Evolutionary conservation across 2,329 filamentous ascomycete species (phyloP), one percentile per base, ranked within the genome.

Genomic region (Mycosphaerella sp.): DNA sequence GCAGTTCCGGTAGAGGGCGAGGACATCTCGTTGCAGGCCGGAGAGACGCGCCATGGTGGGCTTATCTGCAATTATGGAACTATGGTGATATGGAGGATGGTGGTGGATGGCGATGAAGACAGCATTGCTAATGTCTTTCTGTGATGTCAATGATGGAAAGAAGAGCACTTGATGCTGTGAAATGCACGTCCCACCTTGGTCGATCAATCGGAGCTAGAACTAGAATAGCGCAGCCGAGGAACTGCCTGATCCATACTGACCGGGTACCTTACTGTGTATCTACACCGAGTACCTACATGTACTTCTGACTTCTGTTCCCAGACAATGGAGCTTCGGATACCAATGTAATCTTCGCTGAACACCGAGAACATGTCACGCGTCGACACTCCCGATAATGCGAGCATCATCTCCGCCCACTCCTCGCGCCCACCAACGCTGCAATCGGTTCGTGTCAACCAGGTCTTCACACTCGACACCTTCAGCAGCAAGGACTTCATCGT

Each of bases 11-110:
- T 97, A 98, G 12, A 98, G 79, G 30, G 82, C 77, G 45, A 97
- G 70, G 3, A 96, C 91, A 64, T 95, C 89, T 63, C 81, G 85
- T 68, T 97, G 91, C n/a, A 97, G 75, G 32, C 93, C 93, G 6
- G 90, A 95, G 21, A 90, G 75, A 62, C 82, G 78, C 17, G 64
- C 58, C 66, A 69, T 68, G 39, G 28, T 41, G 37, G 27, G 1
- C 4, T 13, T 27, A 32, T 41, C n/a, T n/a, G 35, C n/a, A 13
- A 4, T 3, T 32, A 36, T 36, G 17, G 30, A 7, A 28, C 14
- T 17, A 16, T 14, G 18, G 16, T 25, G 28, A 18, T 40, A 14
- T 14, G 10, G 14, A 39, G 13, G 35, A 30, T 14, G 34, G 40
- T 28, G 30, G 18, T 41, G 30, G 28, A 2, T 25, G 35, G 27